Percentiles rank a stretch among this genome's conserved stretches.
Evolutionary conservation across 495 filamentous ascomycete genomes (phyloP).

Genomic region (Trichoderma virens): DNA sequence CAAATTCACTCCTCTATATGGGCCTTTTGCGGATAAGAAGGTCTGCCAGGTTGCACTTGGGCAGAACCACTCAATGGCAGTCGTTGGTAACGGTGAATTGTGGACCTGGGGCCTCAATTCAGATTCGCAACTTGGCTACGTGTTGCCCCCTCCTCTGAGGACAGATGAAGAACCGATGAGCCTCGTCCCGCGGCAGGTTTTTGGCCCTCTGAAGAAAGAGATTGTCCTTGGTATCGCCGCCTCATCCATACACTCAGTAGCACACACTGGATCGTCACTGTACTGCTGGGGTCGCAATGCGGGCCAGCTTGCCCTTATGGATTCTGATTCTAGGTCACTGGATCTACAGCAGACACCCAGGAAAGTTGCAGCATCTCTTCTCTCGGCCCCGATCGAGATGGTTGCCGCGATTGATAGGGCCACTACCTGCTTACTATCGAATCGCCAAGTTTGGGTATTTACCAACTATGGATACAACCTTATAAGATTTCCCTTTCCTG

Average conservation of each 20-base stretch:
- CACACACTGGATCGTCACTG: slow-evolving; percentile 69
- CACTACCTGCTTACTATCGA: slow-evolving; percentile 76
- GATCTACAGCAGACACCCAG: slow-evolving; percentile 73
- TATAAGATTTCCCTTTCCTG: slow-evolving; percentile 65
- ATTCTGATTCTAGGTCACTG: slow-evolving; percentile 86
- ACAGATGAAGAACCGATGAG: slow-evolving; percentile 76
- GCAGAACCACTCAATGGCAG: slow-evolving; percentile 81
- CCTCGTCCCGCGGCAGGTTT: slow-evolving; percentile 75
- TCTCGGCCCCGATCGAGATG: slow-evolving; percentile 66
- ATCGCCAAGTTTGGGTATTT: slow-evolving; percentile 84
- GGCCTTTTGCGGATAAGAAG: slow-evolving; percentile 59
- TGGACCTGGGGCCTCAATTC: slow-evolving; percentile 92
- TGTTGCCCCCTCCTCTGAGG: slow-evolving; percentile 45
- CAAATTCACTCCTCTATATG: slow-evolving; percentile 71
- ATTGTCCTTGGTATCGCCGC: slow-evolving; percentile 73
- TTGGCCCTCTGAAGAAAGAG: slow-evolving; percentile 84
- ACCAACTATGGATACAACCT: slow-evolving; percentile 88
- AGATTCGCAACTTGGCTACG: slow-evolving; percentile 80
- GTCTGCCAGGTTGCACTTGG: slow-evolving; percentile 70
- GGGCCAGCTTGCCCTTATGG: slow-evolving; percentile 88
- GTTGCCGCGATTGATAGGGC: slow-evolving; percentile 87
- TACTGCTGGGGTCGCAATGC: slow-evolving; percentile 96
- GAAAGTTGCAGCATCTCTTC: slow-evolving; percentile 79
- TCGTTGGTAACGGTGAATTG: slow-evolving; percentile 72
- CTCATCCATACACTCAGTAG: slow-evolving; percentile 87